A percentile compares a stretch with the other conserved stretches of the same genome.
Conservation (phyloP, 2,329 filamentous ascomycete species). For the Pyricularia sp. region DNA sequence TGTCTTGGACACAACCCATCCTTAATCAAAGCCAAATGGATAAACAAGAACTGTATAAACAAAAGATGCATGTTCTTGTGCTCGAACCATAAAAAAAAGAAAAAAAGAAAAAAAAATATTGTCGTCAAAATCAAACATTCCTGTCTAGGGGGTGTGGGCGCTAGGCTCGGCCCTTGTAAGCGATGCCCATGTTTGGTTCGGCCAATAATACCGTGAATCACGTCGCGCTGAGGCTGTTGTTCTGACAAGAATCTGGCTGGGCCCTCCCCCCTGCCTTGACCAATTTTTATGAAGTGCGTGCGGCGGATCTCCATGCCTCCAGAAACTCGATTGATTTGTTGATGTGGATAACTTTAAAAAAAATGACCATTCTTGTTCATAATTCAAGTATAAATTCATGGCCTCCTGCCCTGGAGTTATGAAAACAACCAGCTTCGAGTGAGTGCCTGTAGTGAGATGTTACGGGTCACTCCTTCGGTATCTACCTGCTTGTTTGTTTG, state of each 20-base stretch:
- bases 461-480: too few species aligned
- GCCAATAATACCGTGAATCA: not conserved
- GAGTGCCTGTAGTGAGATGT: too few species aligned
- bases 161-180: not conserved
- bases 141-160: not conserved
- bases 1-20: not conserved
- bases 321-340: not conserved
- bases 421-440: not conserved
- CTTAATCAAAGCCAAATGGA: not conserved
- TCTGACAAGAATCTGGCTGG: not conserved
- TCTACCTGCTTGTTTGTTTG: not conserved
- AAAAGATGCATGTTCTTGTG: too few species aligned
- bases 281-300: not conserved
- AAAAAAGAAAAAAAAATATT: not conserved
- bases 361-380: too few species aligned
- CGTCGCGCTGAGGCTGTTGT: not conserved
- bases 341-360: not conserved
- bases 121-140: not conserved
- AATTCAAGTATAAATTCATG: not conserved
- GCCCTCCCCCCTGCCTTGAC: not conserved
- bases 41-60: too few species aligned
- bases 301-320: not conserved
- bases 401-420: not conserved
- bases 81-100: not conserved
- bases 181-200: not conserved